Evolutionary conservation across 106 monocot genomes (phyloP).

Genomic region (Phalaenopsis aphrodite): DNA sequence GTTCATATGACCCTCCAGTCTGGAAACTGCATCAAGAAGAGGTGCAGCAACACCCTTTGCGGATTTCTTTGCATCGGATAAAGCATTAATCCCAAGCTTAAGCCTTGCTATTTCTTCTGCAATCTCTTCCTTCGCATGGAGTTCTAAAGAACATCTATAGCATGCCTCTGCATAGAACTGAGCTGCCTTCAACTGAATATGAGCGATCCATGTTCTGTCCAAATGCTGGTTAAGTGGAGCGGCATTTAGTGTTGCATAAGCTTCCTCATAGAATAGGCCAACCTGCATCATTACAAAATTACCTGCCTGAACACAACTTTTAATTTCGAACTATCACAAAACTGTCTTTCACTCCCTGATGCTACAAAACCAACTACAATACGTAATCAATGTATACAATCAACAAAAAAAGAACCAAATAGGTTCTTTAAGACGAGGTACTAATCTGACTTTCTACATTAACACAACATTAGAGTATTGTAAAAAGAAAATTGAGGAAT

Average conservation of each 20-base stretch:
- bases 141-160: slow-evolving; percentile 44
- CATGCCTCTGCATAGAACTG: slow-evolving; percentile 75
- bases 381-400: background rate
- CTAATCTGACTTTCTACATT: background rate
- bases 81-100: slow-evolving; percentile 45
- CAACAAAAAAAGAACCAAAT: background rate
- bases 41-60: slow-evolving; percentile 55
- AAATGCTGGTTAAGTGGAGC: slow-evolving; percentile 60
- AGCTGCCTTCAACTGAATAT: slow-evolving; percentile 51
- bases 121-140: slow-evolving; percentile 75
- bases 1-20: slow-evolving; percentile 48
- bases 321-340: background rate
- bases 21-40: slow-evolving; percentile 53
- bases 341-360: background rate
- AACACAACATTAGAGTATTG: background rate
- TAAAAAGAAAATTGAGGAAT: background rate
- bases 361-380: background rate
- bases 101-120: slow-evolving; percentile 70
- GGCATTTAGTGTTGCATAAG: slow-evolving; percentile 30
- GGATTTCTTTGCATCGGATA: slow-evolving; percentile 58
- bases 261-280: slow-evolving; percentile 45
- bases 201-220: slow-evolving; percentile 49
- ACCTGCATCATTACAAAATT: slow-evolving; percentile 26
- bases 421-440: background rate
- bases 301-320: background rate